These are phyloP conservation scores for Artemisia annua DNA, from an alignment of 129 eudicot species.

Conservation along the genomic window DNA sequence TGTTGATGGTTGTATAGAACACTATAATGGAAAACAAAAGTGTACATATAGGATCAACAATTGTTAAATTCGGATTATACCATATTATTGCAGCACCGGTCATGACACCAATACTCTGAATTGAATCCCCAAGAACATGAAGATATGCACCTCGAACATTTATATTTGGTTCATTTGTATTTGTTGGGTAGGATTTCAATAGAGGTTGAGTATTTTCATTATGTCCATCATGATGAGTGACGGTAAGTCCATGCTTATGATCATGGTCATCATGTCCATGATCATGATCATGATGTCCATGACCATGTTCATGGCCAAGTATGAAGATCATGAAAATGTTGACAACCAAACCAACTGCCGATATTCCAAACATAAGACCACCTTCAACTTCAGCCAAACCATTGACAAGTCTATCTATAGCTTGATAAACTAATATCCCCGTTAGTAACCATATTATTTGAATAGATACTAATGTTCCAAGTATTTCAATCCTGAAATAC, in stretches of 20 bases:
- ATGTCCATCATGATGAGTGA: conserved; percentile 29
- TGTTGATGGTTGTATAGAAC: conserved; percentile 56
- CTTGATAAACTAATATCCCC: conserved; percentile 65
- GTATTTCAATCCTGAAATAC: conserved; percentile 66
- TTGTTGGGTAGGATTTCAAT: conserved; percentile 27
- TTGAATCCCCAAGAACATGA: conserved; percentile 61
- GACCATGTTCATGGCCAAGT: conserved; percentile 55
- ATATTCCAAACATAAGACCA: conserved; percentile 56
- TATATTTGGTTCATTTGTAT: conserved; percentile 40
- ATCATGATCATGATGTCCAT: conserved; percentile 41
- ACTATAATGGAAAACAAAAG: conserved; percentile 58
- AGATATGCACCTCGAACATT: conserved; percentile 68
- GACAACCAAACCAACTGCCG: conserved; percentile 61
- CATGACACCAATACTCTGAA: conserved; percentile 68
- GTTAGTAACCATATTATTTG: conserved; percentile 69
- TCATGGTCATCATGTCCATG: conserved; percentile 32
- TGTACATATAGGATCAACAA: conserved; percentile 63
- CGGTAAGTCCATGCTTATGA: conserved; percentile 28
- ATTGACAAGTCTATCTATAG: conserved; percentile 44
- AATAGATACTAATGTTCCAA: conserved; percentile 66
- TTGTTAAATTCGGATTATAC: conserved; percentile 56
- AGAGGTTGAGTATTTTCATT: conserved; percentile 35
- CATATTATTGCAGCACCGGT: conserved; percentile 62
- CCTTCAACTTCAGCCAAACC: conserved; percentile 58
- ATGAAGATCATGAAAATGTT: conserved; percentile 54